phyloP scores from a whole-genome alignment of 169 alveolate species.

The Toxoplasma gondii region DNA sequence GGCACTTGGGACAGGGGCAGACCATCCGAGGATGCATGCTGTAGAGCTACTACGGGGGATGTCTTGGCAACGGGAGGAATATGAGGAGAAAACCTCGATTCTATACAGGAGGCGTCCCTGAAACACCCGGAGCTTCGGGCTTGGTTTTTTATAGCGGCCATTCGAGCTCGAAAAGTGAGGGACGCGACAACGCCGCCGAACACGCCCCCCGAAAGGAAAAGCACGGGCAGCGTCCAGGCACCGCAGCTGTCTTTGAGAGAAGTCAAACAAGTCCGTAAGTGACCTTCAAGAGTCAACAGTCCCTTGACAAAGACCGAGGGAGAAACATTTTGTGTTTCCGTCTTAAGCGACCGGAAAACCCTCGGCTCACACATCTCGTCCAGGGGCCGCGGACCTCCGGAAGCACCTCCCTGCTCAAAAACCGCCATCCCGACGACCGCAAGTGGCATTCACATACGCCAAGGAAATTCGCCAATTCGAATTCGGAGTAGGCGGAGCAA shows the following conservation, averaged over 20 bases:
- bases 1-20: too few relatives aligned
- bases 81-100: too few relatives aligned
- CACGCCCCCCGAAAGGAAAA: not conserved
- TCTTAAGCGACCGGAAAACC: not conserved
- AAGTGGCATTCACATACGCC: too few relatives aligned
- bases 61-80: too few relatives aligned
- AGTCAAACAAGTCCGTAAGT: not conserved
- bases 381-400: not conserved
- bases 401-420: not conserved
- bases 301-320: not conserved
- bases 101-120: too few relatives aligned
- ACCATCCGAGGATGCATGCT: too few relatives aligned
- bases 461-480: too few relatives aligned
- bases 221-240: not conserved
- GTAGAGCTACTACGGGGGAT: too few relatives aligned
- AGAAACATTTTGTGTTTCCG: not conserved
- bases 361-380: not conserved
- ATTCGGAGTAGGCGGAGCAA: too few relatives aligned
- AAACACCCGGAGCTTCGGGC: not conserved
- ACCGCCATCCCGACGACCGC: not conserved
- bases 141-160: not conserved
- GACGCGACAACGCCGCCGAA: not conserved
- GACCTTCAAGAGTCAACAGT: not conserved
- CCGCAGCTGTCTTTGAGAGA: not conserved
- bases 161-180: not conserved